Evolutionary conservation across 2,329 filamentous ascomycete species (phyloP).

Genomic region (Aspergillus sp.): DNA sequence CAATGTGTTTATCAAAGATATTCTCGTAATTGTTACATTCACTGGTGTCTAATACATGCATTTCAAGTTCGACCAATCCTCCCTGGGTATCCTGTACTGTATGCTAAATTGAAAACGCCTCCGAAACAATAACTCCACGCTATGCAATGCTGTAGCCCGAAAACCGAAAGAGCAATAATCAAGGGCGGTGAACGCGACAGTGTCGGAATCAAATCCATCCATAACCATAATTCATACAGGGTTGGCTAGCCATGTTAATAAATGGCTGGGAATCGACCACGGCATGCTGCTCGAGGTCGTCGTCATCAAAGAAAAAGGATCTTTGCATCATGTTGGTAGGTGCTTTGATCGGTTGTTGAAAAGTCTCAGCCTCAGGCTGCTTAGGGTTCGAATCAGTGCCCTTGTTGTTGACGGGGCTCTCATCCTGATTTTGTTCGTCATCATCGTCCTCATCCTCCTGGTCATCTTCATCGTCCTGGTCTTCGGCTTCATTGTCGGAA

Average conservation of each 20-base stretch:
- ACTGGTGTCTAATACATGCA: constrained; percentile 18
- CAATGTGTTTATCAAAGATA: background rate
- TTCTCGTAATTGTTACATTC: constrained; percentile 5
- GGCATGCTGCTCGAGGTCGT: constrained; percentile 28
- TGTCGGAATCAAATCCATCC: constrained; percentile 32
- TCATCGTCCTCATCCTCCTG: constrained; percentile 43
- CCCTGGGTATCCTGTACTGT: constrained; percentile 31
- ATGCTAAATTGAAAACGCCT: constrained; percentile 24
- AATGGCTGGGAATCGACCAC: constrained; percentile 29
- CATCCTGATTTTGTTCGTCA: constrained; percentile 16
- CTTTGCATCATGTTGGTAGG: constrained; percentile 32
- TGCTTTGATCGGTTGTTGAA: constrained; percentile 27
- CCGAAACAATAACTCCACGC: constrained; percentile 29
- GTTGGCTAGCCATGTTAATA: constrained; percentile 27
- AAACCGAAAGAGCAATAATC: constrained; percentile 15
- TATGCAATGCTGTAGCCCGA: constrained; percentile 32
- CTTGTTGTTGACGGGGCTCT: constrained; percentile 12
- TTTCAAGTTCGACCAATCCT: constrained; percentile 19
- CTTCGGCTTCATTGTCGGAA: constrained; percentile 58
- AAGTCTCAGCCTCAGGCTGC: constrained; percentile 15
- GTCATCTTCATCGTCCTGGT: constrained; percentile 61
- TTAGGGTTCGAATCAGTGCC: constrained; percentile 12
- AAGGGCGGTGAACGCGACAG: constrained; percentile 6
- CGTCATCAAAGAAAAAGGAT: constrained; percentile 39
- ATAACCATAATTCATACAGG: constrained; percentile 40